Evolutionary conservation across 192 early-diverging fungal species (phyloP), one percentile per base, ranked within the genome.

Genomic region (Umbelopsis sp.): DNA sequence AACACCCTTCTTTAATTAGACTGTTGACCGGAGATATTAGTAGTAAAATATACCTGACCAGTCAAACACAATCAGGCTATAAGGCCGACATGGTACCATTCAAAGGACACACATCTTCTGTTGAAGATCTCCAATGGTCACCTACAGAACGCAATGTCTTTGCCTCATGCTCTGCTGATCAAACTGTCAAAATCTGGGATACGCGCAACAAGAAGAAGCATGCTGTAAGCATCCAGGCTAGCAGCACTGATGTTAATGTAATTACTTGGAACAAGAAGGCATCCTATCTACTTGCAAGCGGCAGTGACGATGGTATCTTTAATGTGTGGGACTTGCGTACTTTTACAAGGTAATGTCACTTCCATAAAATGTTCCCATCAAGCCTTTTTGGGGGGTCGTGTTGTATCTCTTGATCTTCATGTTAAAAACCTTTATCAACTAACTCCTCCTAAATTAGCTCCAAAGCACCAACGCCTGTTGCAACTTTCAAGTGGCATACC

Each of bases 91-190:
- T 85, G 49, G 81, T 81, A 16, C 83, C 94, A 8, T 98, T 94
- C 82, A 79, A 77, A 41, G 97, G 94, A 45, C 96, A 99, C 77
- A 86, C 81, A 43, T 88, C 86, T 7, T 95, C 92, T 20, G 91
- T 98, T 24, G 97, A 99, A 78, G 97, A 99, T 77, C 70, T 99
- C 56, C 97, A 99, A 86, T 99, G 97, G 97, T 96, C 96, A 6
- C 95, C 95, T 24, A 84, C 88, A 2, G 94, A 97, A 72, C 85
- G 86, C 21, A 90, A 86, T 26, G 96, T 98, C 16, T 99, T 99
- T 91, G 96, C 95, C 2, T 91, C 93, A 9, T 91, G 92, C 73
- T 94, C 92, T 0, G 91, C 92, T 2, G 97, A 99, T 82, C 86
- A 94, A 74, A 95, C 96, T 0, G 89, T 99, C 70, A 88, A 90